Conservation (phyloP, 306 rosid genomes). For the Quercus agrifolia region DNA sequence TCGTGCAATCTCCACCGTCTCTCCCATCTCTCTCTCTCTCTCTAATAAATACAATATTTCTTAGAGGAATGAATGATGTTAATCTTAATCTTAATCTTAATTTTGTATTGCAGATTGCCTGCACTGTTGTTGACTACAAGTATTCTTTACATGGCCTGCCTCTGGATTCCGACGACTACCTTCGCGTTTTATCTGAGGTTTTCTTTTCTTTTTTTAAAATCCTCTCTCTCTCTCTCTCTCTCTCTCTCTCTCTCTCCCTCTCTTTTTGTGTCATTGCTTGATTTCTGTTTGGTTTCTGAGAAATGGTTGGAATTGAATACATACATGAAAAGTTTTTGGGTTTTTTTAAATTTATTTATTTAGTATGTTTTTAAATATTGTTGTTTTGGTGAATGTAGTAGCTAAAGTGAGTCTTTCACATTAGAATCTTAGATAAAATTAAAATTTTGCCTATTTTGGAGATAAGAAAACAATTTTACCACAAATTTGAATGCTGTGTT, state of each 20-base stretch:
- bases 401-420: no score
- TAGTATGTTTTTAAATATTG: no score
- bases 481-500: no score
- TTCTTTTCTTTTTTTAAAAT: background rate
- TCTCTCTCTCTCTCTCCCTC: background rate
- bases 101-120: constrained; percentile 45
- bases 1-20: constrained; percentile 66
- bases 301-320: background rate
- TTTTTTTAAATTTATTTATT: no score
- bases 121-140: constrained; percentile 63
- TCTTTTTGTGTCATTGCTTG: background rate
- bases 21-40: constrained; percentile 9
- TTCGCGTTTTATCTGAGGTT: constrained; percentile 56
- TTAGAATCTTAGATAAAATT: no score
- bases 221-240: background rate
- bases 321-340: no score
- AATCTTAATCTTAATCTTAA: no score
- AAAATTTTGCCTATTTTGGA: no score
- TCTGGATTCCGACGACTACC: constrained; percentile 55
- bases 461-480: no score
- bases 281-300: background rate
- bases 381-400: no score
- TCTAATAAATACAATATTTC: no score
- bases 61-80: no score
- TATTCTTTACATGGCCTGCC: constrained; percentile 49